Conservation (phyloP, 306 rosid species). For the Begonia peltatifolia region DNA sequence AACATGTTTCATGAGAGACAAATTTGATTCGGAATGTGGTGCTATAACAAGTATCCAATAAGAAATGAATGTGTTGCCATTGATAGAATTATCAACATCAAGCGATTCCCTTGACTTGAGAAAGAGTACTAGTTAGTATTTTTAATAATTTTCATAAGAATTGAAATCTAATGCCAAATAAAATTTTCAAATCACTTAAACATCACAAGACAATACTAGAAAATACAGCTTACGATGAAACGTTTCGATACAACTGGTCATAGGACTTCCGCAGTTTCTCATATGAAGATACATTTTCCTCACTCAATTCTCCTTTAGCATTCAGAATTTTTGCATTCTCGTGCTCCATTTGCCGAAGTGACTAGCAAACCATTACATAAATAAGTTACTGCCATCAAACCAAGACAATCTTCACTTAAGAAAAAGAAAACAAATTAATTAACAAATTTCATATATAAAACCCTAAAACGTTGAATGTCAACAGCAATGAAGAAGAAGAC, state of each 20-base stretch:
- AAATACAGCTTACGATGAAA: constrained; percentile 54
- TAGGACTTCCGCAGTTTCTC: constrained; percentile 95
- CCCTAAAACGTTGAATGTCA: not conserved
- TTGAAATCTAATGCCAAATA: no score
- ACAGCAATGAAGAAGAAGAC: constrained; percentile 3
- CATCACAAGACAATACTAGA: no score
- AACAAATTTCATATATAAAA: not conserved
- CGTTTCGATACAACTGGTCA: constrained; percentile 77
- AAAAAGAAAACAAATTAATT: not conserved
- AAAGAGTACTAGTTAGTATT: no score
- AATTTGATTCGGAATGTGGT: no score
- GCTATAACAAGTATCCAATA: no score
- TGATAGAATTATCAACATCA: no score
- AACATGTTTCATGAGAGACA: no score
- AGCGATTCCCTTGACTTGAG: no score
- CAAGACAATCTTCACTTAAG: not conserved
- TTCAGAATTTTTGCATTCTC: constrained; percentile 90
- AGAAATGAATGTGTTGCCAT: no score
- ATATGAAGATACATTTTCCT: constrained; percentile 71
- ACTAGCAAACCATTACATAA: constrained; percentile 28
- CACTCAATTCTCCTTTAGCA: constrained; percentile 96
- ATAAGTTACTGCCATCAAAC: constrained; percentile 11
- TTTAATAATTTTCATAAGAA: no score
- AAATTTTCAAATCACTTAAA: no score
- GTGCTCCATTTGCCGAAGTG: constrained; percentile 89